Evolutionary conservation across 192 early-diverging fungal species (phyloP).

Genomic region (Coemansia sp.): DNA sequence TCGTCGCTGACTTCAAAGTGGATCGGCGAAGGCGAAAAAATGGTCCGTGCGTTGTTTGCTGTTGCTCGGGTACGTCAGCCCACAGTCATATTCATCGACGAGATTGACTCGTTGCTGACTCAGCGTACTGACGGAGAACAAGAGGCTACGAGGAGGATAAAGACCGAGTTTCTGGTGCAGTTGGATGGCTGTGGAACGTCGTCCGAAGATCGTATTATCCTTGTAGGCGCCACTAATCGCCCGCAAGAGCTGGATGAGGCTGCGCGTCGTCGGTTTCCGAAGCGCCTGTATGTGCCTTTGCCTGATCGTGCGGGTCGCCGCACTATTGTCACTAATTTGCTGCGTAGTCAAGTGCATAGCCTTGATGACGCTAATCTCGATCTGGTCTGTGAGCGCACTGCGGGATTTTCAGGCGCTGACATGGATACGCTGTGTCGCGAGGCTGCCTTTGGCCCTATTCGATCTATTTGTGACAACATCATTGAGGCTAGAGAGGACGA

Average conservation of each 20-base stretch:
- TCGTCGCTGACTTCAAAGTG: conserved; percentile 94
- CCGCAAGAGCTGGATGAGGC: conserved; percentile 95
- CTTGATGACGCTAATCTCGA: conserved; percentile 64
- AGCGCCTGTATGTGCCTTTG: conserved; percentile 81
- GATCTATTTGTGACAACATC: conserved; percentile 65
- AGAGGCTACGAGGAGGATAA: conserved; percentile 86
- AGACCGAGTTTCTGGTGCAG: conserved; percentile 92
- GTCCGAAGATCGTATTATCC: conserved; percentile 74
- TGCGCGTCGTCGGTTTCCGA: conserved; percentile 73
- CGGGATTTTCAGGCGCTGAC: conserved; percentile 86
- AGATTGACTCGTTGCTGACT: conserved; percentile 91
- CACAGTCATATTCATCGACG: conserved; percentile 90
- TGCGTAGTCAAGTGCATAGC: conserved; percentile 60
- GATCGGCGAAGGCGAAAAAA: conserved; percentile 94
- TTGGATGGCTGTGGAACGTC: conserved; percentile 76
- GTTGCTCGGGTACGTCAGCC: conserved; percentile 87
- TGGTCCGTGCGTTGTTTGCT: conserved; percentile 89
- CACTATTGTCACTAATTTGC: conserved; percentile 64
- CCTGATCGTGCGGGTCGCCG: conserved; percentile 72
- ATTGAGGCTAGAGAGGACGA: conserved; percentile 57
- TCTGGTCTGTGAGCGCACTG: conserved; percentile 64
- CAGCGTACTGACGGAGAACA: conserved; percentile 87
- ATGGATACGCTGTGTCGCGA: conserved; percentile 83
- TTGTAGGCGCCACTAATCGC: conserved; percentile 74
- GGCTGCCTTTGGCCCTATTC: conserved; percentile 73